Evolutionary conservation across 768 basidiomycete genomes (phyloP), one percentile per base, ranked within the genome.

Genomic region (Tubosaeta sp.): DNA sequence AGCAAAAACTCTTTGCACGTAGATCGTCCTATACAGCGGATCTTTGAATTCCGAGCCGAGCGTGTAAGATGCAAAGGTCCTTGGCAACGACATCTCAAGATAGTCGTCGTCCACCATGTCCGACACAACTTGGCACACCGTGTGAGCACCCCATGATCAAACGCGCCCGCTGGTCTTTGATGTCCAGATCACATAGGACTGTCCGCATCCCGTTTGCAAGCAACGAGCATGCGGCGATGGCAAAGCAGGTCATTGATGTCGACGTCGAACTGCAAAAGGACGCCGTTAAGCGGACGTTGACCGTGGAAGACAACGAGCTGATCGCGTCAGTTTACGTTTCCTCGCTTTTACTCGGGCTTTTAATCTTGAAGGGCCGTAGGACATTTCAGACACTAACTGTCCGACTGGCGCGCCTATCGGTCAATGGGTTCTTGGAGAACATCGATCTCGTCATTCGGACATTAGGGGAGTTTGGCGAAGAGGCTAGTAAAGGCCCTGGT

Each of bases 351-450:
- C 16, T 56, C 14, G 8, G 32, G 13, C 21, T n/a, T n/a, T n/a
- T n/a, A n/a, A n/a, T 32, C 9, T 36, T 60, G 46, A 61, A 18
- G 19, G 14, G 12, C 34, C 32, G 21, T 36, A 91, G 90, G 48
- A 84, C 76, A 13, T 89, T 87, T 68, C 78, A 76, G 21, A 90
- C 88, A 1, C 71, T 90, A 48, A 96, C 93, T 0, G 75, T 94
- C 52, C 84, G 94, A 31, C 72, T 95, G n/a, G 85, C 90, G 3
- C 81, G 94, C 49, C 75, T 96, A 43, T 81, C 86, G 0, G 76
- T 87, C 44, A 96, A 96, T 59, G 84, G 84, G 13, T 94, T 90
- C 69, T 75, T 96, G 42, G 93, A 95, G 64, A 94, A 93, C 59
- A 77, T 93, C 29, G 90, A 94, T 63, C 76, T 96, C 31, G 81